phyloP scores from a whole-genome alignment of 164 flowering plant genomes.

The grape (Vitis vinifera) region ASM3070453v1 NC_081809.1:23982001-23982500 shows the following conservation, averaged over 20 bases:
- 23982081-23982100: too few relatives aligned
- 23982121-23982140: background rate
- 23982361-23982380: background rate
- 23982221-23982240: constrained; percentile 52
- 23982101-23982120: too few relatives aligned
- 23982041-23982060: too few relatives aligned
- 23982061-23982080: too few relatives aligned
- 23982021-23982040: too few relatives aligned
- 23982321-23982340: constrained; percentile 93
- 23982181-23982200: background rate
- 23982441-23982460: constrained; percentile 81
- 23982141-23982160: background rate
- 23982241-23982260: constrained; percentile 72
- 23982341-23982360: constrained; percentile 44
- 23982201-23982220: constrained; percentile 1
- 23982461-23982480: constrained; percentile 69
- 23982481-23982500: constrained; percentile 78
- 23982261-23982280: constrained; percentile 90
- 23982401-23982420: background rate
- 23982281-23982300: constrained; percentile 83
- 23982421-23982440: constrained; percentile 56
- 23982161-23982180: constrained; percentile 1
- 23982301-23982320: constrained; percentile 82
- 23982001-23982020: too few relatives aligned
- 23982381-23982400: background rate